phyloP scores from a whole-genome alignment of 129 eudicot genomes.

The Glebionis coronaria region DNA sequence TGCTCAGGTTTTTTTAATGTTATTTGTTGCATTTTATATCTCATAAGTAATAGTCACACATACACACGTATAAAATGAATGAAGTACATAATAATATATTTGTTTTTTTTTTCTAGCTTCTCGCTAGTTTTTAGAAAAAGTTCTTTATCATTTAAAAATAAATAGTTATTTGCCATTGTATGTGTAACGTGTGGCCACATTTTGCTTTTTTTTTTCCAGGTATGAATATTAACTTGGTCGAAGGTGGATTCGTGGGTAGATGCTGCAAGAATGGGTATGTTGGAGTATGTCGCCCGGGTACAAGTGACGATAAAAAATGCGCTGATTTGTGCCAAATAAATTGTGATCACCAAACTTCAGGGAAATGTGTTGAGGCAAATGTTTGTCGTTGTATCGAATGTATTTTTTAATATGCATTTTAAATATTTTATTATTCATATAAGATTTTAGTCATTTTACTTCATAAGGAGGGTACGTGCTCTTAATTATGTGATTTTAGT shows the following conservation, averaged over 20 bases:
- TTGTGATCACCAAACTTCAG: neutral
- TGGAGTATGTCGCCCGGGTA: constrained; percentile 1
- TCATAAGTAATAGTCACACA: neutral
- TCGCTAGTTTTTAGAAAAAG: neutral
- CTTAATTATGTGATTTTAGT: too few relatives aligned
- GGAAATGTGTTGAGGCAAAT: constrained; percentile 8
- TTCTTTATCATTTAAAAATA: neutral
- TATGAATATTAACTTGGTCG: neutral
- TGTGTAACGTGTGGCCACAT: neutral
- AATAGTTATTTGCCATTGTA: neutral
- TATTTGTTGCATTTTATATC: too few relatives aligned
- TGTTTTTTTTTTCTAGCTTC: neutral
- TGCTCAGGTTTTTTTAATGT: neutral
- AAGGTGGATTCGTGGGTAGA: neutral
- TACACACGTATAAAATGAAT: neutral
- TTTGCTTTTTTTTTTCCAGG: neutral
- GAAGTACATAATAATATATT: neutral
- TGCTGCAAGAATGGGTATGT: constrained; percentile 5
- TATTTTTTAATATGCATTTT: neutral
- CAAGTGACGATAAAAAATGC: neutral
- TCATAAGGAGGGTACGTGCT: too few relatives aligned
- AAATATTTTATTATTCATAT: neutral
- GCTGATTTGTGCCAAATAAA: neutral
- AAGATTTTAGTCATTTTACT: too few relatives aligned
- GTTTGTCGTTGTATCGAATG: constrained; percentile 2